Percentiles rank a stretch among this genome's conserved stretches.
Evolutionary conservation across 2,329 filamentous ascomycete species (phyloP).

Genomic region (Fusarium xyrophilum): DNA sequence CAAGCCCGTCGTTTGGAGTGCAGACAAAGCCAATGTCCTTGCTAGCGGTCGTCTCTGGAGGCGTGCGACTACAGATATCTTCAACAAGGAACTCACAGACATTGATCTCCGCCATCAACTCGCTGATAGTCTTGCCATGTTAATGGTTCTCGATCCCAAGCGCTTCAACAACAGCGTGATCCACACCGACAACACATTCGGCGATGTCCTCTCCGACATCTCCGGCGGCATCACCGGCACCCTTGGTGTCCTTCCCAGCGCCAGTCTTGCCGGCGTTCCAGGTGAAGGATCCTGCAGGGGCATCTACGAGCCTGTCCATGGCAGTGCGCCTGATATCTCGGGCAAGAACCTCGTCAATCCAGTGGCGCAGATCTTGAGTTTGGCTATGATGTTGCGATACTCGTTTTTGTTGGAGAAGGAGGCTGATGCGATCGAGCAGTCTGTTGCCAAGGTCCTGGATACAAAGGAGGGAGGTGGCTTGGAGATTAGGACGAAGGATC

Average conservation of each 20-base stretch:
- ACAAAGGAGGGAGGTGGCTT: constrained; percentile 48
- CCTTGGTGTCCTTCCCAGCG: constrained; percentile 54
- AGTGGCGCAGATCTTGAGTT: constrained; percentile 72
- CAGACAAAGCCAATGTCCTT: constrained; percentile 62
- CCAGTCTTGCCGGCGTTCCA: constrained; percentile 53
- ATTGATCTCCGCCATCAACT: constrained; percentile 55
- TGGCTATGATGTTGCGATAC: constrained; percentile 79
- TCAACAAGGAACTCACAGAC: constrained; percentile 52
- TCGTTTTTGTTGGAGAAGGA: constrained; percentile 68
- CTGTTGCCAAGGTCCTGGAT: constrained; percentile 69
- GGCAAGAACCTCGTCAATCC: constrained; percentile 77
- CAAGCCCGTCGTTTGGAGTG: constrained; percentile 53
- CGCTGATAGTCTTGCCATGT: constrained; percentile 56
- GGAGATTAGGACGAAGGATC: constrained; percentile 68
- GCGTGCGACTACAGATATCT: constrained; percentile 50
- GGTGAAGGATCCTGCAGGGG: constrained; percentile 61
- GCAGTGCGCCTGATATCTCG: constrained; percentile 75
- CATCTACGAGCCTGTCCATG: constrained; percentile 81
- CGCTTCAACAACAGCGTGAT: constrained; percentile 55
- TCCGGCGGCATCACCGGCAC: constrained; percentile 55
- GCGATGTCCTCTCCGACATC: constrained; percentile 56
- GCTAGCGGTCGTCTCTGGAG: constrained; percentile 59
- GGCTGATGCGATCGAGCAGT: constrained; percentile 68
- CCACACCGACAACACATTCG: constrained; percentile 57
- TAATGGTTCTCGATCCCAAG: constrained; percentile 56